These are phyloP conservation scores for Torrubiella hemipterigena DNA, from an alignment of 2,329 filamentous ascomycete species.

Conservation along the genomic window DNA sequence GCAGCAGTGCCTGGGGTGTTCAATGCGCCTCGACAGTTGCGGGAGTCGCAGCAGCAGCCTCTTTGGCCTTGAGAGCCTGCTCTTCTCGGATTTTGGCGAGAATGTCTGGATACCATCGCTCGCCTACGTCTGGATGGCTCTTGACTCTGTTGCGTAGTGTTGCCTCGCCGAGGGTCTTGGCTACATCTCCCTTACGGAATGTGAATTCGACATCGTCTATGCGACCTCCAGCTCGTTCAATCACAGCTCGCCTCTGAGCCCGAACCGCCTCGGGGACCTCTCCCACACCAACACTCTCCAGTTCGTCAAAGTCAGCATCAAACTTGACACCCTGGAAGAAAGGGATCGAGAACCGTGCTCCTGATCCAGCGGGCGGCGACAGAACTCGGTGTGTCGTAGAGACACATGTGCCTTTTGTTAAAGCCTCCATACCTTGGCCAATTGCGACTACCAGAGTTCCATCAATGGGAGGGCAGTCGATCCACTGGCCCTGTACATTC, in stretches of 20 bases:
- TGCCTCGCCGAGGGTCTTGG: slow-evolving; percentile 65
- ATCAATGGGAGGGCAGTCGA: slow-evolving; percentile 65
- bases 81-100: slow-evolving; percentile 45
- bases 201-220: slow-evolving; percentile 79
- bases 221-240: slow-evolving; percentile 43
- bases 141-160: slow-evolving; percentile 76
- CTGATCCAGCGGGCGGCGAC: slow-evolving; percentile 56
- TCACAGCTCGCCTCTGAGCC: slow-evolving; percentile 46
- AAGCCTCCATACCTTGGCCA: slow-evolving; percentile 74
- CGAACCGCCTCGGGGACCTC: slow-evolving; percentile 49
- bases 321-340: slow-evolving; percentile 83
- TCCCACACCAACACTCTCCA: slow-evolving; percentile 49
- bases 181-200: slow-evolving; percentile 57
- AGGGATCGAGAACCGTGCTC: slow-evolving; percentile 66
- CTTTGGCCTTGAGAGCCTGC: slow-evolving; percentile 33
- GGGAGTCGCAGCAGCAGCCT: slow-evolving; percentile 4
- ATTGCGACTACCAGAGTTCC: slow-evolving; percentile 80
- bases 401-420: slow-evolving; percentile 73
- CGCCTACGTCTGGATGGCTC: slow-evolving; percentile 77
- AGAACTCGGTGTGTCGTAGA: slow-evolving; percentile 75
- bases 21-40: slow-evolving; percentile 20
- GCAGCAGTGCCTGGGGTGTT: no score
- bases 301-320: slow-evolving; percentile 67
- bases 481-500: slow-evolving; percentile 66
- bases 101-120: slow-evolving; percentile 65